Evolutionary conservation across 2,329 filamentous ascomycete species (phyloP).

Genomic region (Fusarium pilosicola): DNA sequence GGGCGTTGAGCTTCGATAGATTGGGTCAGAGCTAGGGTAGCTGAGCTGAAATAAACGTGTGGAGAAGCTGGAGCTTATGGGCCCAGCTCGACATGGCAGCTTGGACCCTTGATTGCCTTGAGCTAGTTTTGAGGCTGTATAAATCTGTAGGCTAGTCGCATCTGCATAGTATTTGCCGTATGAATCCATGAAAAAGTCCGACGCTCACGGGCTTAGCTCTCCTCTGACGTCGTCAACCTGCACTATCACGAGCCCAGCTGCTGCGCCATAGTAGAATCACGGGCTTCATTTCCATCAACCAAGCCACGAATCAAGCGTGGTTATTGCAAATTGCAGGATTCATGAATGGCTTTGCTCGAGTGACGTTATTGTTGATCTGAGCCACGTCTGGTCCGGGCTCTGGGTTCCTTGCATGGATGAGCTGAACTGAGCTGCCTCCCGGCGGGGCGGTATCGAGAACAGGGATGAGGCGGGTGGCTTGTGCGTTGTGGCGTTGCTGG

Average conservation of each 20-base stretch:
- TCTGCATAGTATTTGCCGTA: constrained; percentile 8
- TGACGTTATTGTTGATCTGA: constrained; percentile 34
- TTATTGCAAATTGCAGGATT: constrained; percentile 25
- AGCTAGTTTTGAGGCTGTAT: constrained; percentile 15
- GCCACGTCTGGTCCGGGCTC: constrained; percentile 23
- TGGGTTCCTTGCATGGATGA: constrained; percentile 27
- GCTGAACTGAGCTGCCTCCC: constrained; percentile 27
- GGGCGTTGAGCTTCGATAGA: constrained; percentile 71
- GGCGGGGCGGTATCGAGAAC: constrained; percentile 20
- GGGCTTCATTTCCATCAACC: background rate
- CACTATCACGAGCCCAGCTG: constrained; percentile 3
- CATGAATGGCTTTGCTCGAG: constrained; percentile 22
- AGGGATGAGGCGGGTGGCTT: constrained; percentile 21
- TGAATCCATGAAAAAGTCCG: background rate
- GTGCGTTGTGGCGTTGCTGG: constrained; percentile 24
- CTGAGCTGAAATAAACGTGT: constrained; percentile 30
- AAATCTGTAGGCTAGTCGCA: constrained; percentile 28
- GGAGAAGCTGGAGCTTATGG: constrained; percentile 35
- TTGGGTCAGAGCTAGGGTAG: background rate
- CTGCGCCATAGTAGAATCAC: constrained; percentile 25
- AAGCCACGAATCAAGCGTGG: constrained; percentile 15
- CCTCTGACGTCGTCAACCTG: constrained; percentile 6
- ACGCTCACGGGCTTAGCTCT: background rate
- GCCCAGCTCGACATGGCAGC: constrained; percentile 31
- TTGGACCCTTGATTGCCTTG: constrained; percentile 5